These are phyloP conservation scores for Barnettozyma vustinii DNA, from an alignment of 805 yeast species.

Conservation along the genomic window DNA sequence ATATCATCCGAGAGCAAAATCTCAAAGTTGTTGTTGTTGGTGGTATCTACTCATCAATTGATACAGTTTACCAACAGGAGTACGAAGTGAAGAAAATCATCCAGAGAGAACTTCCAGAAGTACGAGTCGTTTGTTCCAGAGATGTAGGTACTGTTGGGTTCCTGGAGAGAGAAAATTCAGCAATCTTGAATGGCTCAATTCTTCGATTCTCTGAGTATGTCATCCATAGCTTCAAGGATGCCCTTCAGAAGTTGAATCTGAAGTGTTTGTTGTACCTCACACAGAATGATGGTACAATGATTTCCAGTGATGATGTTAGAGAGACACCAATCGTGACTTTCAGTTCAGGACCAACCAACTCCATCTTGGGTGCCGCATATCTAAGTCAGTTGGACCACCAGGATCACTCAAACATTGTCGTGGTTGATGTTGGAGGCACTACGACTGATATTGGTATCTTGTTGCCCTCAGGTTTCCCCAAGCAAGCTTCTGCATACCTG, in stretches of 20 bases:
- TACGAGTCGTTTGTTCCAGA: conserved; percentile 32
- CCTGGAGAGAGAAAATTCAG: conserved; percentile 40
- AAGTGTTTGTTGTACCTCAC: conserved; percentile 36
- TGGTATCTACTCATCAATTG: conserved; percentile 35
- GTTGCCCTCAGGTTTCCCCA: conserved; percentile 41
- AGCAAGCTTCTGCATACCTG: conserved; percentile 39
- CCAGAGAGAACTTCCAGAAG: conserved; percentile 28
- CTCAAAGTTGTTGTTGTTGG: conserved; percentile 33
- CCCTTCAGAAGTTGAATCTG: conserved; percentile 31
- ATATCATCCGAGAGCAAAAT: conserved; percentile 25
- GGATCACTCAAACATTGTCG: conserved; percentile 28
- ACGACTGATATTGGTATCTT: conserved; percentile 46
- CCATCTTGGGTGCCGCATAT: conserved; percentile 44
- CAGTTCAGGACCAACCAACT: conserved; percentile 45
- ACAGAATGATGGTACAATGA: conserved; percentile 45
- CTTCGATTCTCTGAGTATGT: conserved; percentile 32
- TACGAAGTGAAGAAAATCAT: conserved; percentile 27
- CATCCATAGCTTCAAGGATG: conserved; percentile 26
- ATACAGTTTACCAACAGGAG: conserved; percentile 29
- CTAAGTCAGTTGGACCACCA: conserved; percentile 25
- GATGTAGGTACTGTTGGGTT: conserved; percentile 37
- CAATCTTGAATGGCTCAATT: conserved; percentile 39
- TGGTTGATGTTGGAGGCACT: conserved; percentile 48
- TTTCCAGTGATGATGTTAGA: conserved; percentile 35
- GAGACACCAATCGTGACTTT: conserved; percentile 41